Evolutionary conservation across 2,329 filamentous ascomycete species (phyloP).

Genomic region (Fusarium pseudoanthophilum): DNA sequence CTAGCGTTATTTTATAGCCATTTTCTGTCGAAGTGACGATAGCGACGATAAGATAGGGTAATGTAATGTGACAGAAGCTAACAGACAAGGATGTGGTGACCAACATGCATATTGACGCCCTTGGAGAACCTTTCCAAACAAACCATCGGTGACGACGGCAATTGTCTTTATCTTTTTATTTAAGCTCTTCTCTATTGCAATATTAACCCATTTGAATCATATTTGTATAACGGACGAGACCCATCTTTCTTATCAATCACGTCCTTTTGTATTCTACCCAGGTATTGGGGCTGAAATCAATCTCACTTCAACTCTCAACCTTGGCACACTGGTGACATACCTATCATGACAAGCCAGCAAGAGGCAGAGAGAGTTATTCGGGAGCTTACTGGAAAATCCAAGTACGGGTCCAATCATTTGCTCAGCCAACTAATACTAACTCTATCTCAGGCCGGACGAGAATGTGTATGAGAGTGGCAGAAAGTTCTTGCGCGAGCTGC

Average conservation of each 20-base stretch:
- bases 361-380: not conserved
- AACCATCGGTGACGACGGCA: fast-evolving
- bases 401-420: fast-evolving
- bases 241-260: not conserved
- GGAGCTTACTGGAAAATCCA: not conserved
- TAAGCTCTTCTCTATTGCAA: fast-evolving
- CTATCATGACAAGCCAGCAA: fast-evolving
- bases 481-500: not conserved
- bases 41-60: fast-evolving
- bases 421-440: not conserved
- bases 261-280: too few relatives aligned
- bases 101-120: not conserved
- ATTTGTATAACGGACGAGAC: fast-evolving
- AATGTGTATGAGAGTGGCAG: not conserved
- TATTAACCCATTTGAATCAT: fast-evolving
- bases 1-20: too few relatives aligned
- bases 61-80: fast-evolving
- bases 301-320: too few relatives aligned
- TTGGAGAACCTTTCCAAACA: not conserved
- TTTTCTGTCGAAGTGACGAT: not conserved
- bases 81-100: not conserved
- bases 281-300: too few relatives aligned
- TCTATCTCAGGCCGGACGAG: fast-evolving
- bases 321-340: too few relatives aligned
- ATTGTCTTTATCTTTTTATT: fast-evolving